These are phyloP conservation scores for Pinguiococcus pyrenoidosus DNA, from an alignment of 108 stramenopile genomes.

Conservation along the genomic window DNA sequence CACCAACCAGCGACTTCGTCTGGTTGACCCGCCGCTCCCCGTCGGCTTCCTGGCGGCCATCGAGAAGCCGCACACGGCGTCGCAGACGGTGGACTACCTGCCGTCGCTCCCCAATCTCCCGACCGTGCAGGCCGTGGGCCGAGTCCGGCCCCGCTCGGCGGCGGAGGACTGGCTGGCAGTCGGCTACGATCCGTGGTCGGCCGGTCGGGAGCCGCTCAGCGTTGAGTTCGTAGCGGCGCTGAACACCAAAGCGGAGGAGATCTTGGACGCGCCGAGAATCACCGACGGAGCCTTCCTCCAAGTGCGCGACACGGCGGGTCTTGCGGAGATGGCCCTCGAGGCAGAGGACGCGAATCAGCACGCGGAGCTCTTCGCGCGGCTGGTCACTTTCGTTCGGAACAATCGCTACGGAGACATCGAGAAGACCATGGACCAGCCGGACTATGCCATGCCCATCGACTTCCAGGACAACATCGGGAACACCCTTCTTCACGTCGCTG, in stretches of 20 bases:
- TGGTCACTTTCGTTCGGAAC: constrained; percentile 52
- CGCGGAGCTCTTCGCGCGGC: constrained; percentile 38
- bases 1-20: no score
- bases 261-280: constrained; percentile 16
- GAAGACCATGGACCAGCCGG: constrained; percentile 36
- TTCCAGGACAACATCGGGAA: constrained; percentile 61
- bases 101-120: constrained; percentile 49
- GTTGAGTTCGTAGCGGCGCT: constrained; percentile 53
- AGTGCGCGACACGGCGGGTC: constrained; percentile 11
- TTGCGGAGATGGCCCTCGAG: constrained; percentile 22
- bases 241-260: constrained; percentile 38
- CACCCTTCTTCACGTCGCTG: constrained; percentile 58
- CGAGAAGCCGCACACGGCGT: constrained; percentile 12
- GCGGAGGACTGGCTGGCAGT: constrained; percentile 37
- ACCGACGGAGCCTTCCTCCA: constrained; percentile 25
- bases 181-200: constrained; percentile 55
- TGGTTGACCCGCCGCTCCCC: constrained; percentile 5
- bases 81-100: constrained; percentile 48
- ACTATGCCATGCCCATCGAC: constrained; percentile 52
- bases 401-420: constrained; percentile 47
- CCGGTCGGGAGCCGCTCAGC: constrained; percentile 38
- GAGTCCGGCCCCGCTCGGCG: constrained; percentile 44
- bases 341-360: constrained; percentile 20
- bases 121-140: constrained; percentile 36
- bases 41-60: constrained; percentile 20